phyloP scores from a whole-genome alignment of 257 asterid genomes.

The Schizonepeta tenuifolia region DNA sequence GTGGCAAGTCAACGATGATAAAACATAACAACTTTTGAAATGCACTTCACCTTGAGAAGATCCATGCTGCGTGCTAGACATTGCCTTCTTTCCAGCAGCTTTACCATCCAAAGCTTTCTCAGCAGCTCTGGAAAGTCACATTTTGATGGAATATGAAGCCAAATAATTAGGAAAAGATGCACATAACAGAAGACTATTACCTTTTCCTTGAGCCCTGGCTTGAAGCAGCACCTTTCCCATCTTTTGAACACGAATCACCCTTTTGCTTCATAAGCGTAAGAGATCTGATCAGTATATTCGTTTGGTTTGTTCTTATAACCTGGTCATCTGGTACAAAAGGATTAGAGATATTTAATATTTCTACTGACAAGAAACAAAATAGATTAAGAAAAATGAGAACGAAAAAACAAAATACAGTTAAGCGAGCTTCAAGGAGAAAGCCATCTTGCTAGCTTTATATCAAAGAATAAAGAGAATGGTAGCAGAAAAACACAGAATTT shows the following conservation, averaged over 20 bases:
- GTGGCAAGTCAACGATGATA: slow-evolving; percentile 8
- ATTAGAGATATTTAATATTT: slow-evolving; percentile 20
- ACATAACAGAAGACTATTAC: slow-evolving; percentile 37
- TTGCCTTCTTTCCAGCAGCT: slow-evolving; percentile 69
- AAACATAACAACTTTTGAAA: slow-evolving; percentile 10
- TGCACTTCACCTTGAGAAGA: slow-evolving; percentile 58
- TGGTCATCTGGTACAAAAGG: slow-evolving; percentile 57
- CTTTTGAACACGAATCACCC: slow-evolving; percentile 58
- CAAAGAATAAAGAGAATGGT: slow-evolving; percentile 6
- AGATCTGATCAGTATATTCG: slow-evolving; percentile 77
- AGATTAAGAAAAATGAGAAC: slow-evolving; percentile 19
- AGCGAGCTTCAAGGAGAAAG: slow-evolving; percentile 9
- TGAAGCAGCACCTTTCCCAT: slow-evolving; percentile 49
- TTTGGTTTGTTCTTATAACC: slow-evolving; percentile 72
- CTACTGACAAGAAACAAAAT: slow-evolving; percentile 27
- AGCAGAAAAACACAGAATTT: slow-evolving; percentile 5
- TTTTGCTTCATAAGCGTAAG: slow-evolving; percentile 70
- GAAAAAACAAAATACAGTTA: slow-evolving; percentile 21
- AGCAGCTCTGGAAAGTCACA: slow-evolving; percentile 57
- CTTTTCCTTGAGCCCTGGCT: slow-evolving; percentile 65
- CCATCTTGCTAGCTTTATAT: slow-evolving; percentile 28
- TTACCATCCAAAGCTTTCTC: slow-evolving; percentile 70
- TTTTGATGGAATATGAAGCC: slow-evolving; percentile 25
- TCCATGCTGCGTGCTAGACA: slow-evolving; percentile 50
- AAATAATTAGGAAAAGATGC: neutral